phyloP scores from a whole-genome alignment of 305 asterid genomes.

The Fraxinus ornus region DNA sequence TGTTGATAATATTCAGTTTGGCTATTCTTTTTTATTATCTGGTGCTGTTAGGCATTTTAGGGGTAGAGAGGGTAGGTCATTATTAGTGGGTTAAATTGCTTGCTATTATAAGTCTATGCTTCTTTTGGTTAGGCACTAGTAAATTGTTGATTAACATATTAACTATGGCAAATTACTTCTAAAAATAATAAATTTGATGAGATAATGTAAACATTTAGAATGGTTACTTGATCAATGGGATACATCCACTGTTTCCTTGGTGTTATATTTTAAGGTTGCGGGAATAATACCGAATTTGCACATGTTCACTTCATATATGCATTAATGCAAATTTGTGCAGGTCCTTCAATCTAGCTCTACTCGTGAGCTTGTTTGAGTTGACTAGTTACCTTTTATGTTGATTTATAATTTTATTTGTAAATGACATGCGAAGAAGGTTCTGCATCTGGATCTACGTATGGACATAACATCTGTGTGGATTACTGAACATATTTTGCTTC shows the following conservation, averaged over 20 bases:
- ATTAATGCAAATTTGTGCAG: background rate
- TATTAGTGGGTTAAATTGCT: background rate
- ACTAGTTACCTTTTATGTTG: background rate
- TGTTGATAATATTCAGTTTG: background rate
- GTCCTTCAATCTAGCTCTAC: background rate
- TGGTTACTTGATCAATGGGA: background rate
- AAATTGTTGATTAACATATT: background rate
- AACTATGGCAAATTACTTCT: background rate
- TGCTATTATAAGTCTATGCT: background rate
- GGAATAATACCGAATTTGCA: background rate
- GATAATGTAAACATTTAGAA: background rate
- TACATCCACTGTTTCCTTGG: background rate
- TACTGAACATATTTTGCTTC: conserved; percentile 1
- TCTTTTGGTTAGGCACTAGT: background rate
- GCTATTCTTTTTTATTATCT: background rate
- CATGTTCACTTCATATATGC: background rate
- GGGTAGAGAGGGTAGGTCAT: background rate
- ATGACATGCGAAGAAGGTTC: background rate
- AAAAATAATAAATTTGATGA: background rate
- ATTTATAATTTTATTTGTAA: background rate
- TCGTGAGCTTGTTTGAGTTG: background rate
- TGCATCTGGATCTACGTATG: background rate
- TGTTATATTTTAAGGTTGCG: background rate
- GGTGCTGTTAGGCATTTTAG: background rate
- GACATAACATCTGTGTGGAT: background rate